Evolutionary conservation across 371 early-diverging fungal species (phyloP).

Genomic region (Mortierella sp.): DNA sequence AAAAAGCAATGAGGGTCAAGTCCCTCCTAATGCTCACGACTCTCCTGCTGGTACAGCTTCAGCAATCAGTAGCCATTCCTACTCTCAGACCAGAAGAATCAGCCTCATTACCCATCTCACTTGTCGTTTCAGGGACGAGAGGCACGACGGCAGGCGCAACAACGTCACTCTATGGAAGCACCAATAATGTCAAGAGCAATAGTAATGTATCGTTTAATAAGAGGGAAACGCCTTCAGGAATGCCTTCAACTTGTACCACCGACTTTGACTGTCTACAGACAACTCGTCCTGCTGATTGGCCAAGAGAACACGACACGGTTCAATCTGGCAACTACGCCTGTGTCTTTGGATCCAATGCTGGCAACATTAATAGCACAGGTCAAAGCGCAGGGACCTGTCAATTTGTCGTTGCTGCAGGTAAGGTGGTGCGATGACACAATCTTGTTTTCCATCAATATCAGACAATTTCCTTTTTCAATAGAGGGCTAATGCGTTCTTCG

Average conservation of each 20-base stretch:
- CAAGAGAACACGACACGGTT: slow-evolving; percentile 22
- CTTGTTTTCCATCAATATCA: background rate
- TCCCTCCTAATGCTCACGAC: slow-evolving; percentile 2
- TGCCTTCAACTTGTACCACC: slow-evolving; percentile 31
- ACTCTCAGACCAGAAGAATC: background rate
- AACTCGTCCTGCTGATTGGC: slow-evolving; percentile 38
- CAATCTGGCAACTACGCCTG: slow-evolving; percentile 49
- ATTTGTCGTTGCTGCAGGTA: slow-evolving; percentile 57
- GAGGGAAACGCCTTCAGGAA: slow-evolving; percentile 34
- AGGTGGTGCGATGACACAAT: background rate
- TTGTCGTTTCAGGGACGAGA: slow-evolving; percentile 2
- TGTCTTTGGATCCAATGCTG: slow-evolving; percentile 12
- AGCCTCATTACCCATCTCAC: background rate
- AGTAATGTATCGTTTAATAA: slow-evolving; percentile 2
- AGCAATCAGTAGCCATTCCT: slow-evolving; percentile 4
- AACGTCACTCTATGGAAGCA: background rate
- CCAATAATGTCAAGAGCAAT: background rate
- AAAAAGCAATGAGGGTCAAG: slow-evolving; percentile 5
- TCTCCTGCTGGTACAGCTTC: slow-evolving; percentile 3
- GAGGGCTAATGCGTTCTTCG: too few relatives aligned
- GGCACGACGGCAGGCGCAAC: background rate
- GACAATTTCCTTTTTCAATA: too few relatives aligned
- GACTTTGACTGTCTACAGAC: slow-evolving; percentile 51
- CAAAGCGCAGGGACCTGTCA: slow-evolving; percentile 40
- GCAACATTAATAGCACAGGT: background rate